Evolutionary conservation across 352 stramenopile genomes (phyloP).

Genomic region (Phytophthora pluvialis): DNA sequence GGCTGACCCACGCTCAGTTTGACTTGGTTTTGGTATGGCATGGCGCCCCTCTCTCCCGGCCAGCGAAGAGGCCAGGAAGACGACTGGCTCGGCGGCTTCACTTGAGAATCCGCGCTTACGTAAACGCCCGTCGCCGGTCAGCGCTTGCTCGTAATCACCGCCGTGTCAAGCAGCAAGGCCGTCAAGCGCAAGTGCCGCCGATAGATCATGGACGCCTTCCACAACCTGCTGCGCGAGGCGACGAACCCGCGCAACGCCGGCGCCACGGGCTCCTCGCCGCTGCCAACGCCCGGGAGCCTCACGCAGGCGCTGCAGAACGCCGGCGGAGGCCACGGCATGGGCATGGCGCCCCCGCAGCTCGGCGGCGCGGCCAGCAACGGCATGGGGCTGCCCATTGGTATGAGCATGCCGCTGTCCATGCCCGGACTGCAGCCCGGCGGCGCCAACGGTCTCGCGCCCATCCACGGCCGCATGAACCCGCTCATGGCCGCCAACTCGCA

Average conservation of each 20-base stretch:
- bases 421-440: constrained; percentile 45
- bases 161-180: constrained; percentile 12
- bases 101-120: constrained; percentile 50
- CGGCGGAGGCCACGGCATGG: constrained; percentile 44
- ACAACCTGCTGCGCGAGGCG: constrained; percentile 78
- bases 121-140: constrained; percentile 33
- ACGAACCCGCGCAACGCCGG: constrained; percentile 55
- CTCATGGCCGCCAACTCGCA: constrained; percentile 65
- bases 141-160: constrained; percentile 45
- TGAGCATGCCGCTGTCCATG: constrained; percentile 68
- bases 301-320: constrained; percentile 45
- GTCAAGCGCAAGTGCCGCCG: constrained; percentile 4
- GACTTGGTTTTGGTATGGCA: constrained; percentile 8
- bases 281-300: constrained; percentile 39
- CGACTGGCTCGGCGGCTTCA: constrained; percentile 39
- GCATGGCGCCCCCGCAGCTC: constrained; percentile 45
- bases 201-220: constrained; percentile 72
- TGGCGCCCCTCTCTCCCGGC: constrained; percentile 13
- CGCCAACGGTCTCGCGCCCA: constrained; percentile 57
- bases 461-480: constrained; percentile 74
- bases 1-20: not conserved
- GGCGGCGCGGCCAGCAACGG: constrained; percentile 15
- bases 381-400: constrained; percentile 67
- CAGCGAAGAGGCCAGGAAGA: not conserved
- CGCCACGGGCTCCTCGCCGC: constrained; percentile 22